A percentile compares a stretch with the other conserved stretches of the same genome.
Evolutionary conservation across 2,329 filamentous ascomycete genomes (phyloP).

Genomic region (Cytospora paraplurivora): DNA sequence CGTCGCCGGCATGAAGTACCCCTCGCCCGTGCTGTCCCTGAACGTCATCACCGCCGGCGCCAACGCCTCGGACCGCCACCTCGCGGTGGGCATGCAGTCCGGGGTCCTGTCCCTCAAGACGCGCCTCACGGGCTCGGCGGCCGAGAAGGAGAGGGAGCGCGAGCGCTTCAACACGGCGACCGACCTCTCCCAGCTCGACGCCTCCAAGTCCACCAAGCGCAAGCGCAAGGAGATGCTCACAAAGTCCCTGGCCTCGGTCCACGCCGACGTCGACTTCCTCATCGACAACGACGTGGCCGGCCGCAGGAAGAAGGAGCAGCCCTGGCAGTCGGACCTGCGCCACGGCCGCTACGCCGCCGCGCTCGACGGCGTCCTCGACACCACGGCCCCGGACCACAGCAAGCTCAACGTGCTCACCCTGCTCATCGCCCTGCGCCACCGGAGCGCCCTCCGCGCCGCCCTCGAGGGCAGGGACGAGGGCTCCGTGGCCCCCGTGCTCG

Average conservation of each 20-base stretch:
- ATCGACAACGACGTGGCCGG: slow-evolving; percentile 68
- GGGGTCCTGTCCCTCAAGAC: slow-evolving; percentile 91
- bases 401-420: slow-evolving; percentile 71
- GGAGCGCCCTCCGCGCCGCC: slow-evolving; percentile 79
- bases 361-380: slow-evolving; percentile 75
- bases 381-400: slow-evolving; percentile 53
- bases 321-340: slow-evolving; percentile 82
- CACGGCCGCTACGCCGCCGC: slow-evolving; percentile 76
- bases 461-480: slow-evolving; percentile 80
- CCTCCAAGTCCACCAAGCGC: slow-evolving; percentile 64
- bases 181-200: slow-evolving; percentile 80
- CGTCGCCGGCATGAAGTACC: slow-evolving; percentile 92
- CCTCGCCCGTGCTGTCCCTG: slow-evolving; percentile 84
- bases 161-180: slow-evolving; percentile 75
- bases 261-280: slow-evolving; percentile 84
- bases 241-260: slow-evolving; percentile 72
- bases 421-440: slow-evolving; percentile 82
- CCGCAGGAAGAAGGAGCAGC: slow-evolving; percentile 61
- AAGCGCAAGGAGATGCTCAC: slow-evolving; percentile 55
- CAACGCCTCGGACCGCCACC: slow-evolving; percentile 80
- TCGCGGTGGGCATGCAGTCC: slow-evolving; percentile 92
- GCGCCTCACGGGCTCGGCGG: slow-evolving; percentile 81
- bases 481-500: slow-evolving; percentile 77
- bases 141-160: slow-evolving; percentile 75
- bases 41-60: slow-evolving; percentile 71